Base-by-base conservation (phyloP, 208 protist genomes). In the Leishmania aethiopica region DNA sequence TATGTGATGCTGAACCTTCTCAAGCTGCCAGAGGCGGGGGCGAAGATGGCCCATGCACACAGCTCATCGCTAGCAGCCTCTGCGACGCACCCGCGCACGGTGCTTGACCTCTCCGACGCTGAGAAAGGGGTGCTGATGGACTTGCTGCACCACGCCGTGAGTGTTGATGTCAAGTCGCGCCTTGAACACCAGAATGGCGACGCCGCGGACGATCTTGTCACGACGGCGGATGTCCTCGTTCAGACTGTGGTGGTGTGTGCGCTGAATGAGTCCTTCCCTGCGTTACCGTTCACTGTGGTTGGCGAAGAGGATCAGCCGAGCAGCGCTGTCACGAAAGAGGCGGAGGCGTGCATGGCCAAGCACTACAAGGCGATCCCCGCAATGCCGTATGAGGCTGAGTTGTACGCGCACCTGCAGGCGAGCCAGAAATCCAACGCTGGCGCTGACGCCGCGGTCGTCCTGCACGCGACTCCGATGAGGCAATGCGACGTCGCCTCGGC, bases 181-280 rank as follows among this genome's bases (percentile, higher is more conserved):
- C 73, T 93, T 0, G 82, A 74, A 40, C 74, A 91, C 80, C 88
- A 91, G 40, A 78, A 90, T 15, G 87, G 84, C 79, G 77, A 69
- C 60, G 82, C 86, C 47, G 77, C 86, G 4, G 66, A 86, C 2
- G 91, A 94, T 74, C 76, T 94, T 40, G 91, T 94, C 17, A 94
- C 91, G 7, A 93, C 89, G 28, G 91, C 91, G 5, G 91, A 94
- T 64, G 45, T 94, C 19, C 83, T 94, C 35, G 87, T 84, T 47
- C 91, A 94, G 80, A 84, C 86, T 13, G 84, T 94, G 19, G 8
- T 94, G 13, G 86, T 84, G 37, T 49, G 71, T 62, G 69, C 84
- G 25, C 86, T 94, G 32, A 40, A 37, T 15, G 17, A n/a, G 25
- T 71, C 80, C 13, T 93, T 92, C 73, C 79, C 91, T 13, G 55